These are phyloP conservation scores for Mallotus japonicus DNA, from an alignment of 441 rosid genomes.

Conservation along the genomic window DNA sequence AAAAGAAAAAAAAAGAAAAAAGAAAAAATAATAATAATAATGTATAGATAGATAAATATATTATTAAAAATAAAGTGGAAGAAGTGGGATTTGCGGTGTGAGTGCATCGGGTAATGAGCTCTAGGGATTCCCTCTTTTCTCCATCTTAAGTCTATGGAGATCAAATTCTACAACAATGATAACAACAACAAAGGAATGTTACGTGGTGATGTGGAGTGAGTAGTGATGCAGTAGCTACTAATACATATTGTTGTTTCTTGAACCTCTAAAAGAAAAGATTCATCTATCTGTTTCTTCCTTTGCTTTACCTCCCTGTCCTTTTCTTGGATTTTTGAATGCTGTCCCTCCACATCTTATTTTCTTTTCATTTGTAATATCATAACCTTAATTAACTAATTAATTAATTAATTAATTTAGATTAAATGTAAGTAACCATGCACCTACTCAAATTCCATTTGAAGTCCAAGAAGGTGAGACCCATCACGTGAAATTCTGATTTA, in stretches of 20 bases:
- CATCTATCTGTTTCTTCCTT: conserved; percentile 34
- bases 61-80: conserved; percentile 8
- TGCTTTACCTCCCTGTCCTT: conserved; percentile 35
- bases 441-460: conserved; percentile 18
- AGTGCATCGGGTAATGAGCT: conserved; percentile 35
- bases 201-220: conserved; percentile 30
- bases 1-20: no score
- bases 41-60: neutral
- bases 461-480: conserved; percentile 4
- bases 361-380: neutral
- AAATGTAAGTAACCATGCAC: no score
- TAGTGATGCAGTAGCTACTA: neutral
- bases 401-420: no score
- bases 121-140: conserved; percentile 47
- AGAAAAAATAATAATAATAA: no score
- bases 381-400: no score
- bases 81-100: conserved; percentile 43
- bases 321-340: conserved; percentile 44
- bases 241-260: conserved; percentile 32
- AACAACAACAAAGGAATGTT: conserved; percentile 34
- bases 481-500: conserved; percentile 40
- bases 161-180: neutral
- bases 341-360: conserved; percentile 24
- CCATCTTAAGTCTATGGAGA: no score
- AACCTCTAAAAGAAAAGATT: conserved; percentile 36